Base-by-base conservation (phyloP, 2,329 filamentous ascomycete genomes). In the Penicillium sp. region DNA sequence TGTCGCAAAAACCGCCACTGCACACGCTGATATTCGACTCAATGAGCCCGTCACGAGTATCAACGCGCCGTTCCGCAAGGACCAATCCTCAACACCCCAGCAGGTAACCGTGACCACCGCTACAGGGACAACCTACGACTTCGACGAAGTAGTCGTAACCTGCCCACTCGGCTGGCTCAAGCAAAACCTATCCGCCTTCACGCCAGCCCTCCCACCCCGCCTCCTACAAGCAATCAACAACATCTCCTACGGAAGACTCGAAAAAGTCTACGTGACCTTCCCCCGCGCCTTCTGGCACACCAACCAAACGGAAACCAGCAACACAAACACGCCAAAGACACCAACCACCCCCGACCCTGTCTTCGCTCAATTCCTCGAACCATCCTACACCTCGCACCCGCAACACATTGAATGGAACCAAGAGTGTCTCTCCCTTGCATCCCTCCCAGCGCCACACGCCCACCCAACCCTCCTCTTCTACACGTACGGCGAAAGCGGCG, bases 391-490 rank as follows among this genome's bases (percentile, higher is more conserved):
- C 0, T 58, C 76, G 0, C 74, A 81, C 47, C 81, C 84, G 1
- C 87, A 88, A 61, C 82, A 84, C 1, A 63, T 79, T 6, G 73
- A 78, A 56, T 94, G 90, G 89, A 84, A 85, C 58, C 88, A 90
- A 70, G 87, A 93, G 74, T 82, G 85, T 49, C 79, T 95, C 54
- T 91, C 93, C 54, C 81, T 96, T 19, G 86, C 88, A 39, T 84
- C 86, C 2, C 78, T 95, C 2, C 79, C 83, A 0, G 62, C 67
- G 0, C 66, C 75, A 1, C 78, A 77, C 47, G 81, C 86, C 0
- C 91, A 96, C 56, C 88, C 91, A 7, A 95, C 90, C 0, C 80
- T 96, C 4, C 82, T 96, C 26, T 96, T 96, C 80, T 96, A 79
- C 66, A 70, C 74, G 42, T 75, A 79, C 64, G 77, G 78, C 1